Evolutionary conservation across 1,284 basidiomycete species (phyloP), one percentile per base, ranked within the genome.

Genomic region (Ustilago nuda): DNA sequence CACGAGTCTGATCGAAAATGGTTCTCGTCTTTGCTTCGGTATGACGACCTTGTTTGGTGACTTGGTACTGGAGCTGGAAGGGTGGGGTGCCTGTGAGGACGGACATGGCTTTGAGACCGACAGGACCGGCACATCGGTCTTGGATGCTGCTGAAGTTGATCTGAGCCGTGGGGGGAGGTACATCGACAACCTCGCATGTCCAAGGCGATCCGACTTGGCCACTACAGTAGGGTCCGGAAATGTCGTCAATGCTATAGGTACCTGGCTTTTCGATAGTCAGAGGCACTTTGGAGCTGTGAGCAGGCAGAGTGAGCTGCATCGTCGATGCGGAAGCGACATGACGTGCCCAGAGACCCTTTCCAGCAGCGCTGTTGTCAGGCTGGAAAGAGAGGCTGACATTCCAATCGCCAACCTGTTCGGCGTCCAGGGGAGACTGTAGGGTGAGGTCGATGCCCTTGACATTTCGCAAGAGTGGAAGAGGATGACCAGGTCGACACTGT

Each of bases 81-180:
- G 96, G 96, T 37, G 95, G 92, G 1, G 91, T 92, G 23, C 96
- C 96, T 48, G 92, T 93, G 51, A 98, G 89, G 56, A 95, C 90
- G 52, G 98, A 91, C 13, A 92, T 91, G 6, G 93, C 94, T 32
- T 92, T 92, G 56, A 96, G 92, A 9, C 96, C 96, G 32, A 93
- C 95, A 77, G 98, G 94, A 13, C 95, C 94, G 39, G 94, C 94
- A 85, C 95, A 98, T 70, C 66, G 78, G 60, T 79, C 96, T 79
- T 95, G 93, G 76, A 98, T 92, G 60, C 92, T 92, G 81, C 92
- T 92, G 89, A 95, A 94, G 84, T 92, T 90, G 75, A 97, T 93
- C 81, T 94, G 91, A 13, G 93, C 92, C 2, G 89, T 91, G 0
- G 94, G 94, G 45, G 89, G 86, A 1, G 93, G 93, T 69, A 91